A percentile compares a stretch with the other conserved stretches of the same genome.
Conservation (phyloP, 805 yeast genomes). For the Ogataea thermomethanolica region DNA sequence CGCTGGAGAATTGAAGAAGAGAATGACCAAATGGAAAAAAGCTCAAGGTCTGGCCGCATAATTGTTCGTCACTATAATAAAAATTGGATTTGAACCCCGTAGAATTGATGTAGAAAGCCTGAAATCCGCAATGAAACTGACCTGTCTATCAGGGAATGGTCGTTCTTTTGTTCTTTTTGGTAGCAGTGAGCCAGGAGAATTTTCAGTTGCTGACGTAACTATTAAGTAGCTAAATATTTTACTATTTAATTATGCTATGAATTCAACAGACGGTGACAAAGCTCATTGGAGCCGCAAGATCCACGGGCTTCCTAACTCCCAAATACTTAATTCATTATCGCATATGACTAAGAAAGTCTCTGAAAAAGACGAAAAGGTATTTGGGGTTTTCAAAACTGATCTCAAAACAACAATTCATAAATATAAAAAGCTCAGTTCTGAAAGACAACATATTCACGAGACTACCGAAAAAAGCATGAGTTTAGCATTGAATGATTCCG, state of each 20-base stretch:
- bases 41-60: slow-evolving; percentile 7
- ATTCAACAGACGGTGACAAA: neutral
- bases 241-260: neutral
- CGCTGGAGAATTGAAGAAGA: slow-evolving; percentile 75
- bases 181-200: no score
- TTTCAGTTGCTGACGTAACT: no score
- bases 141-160: no score
- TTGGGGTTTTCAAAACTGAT: slow-evolving; percentile 13
- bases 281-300: slow-evolving; percentile 15
- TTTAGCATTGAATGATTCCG: slow-evolving; percentile 4
- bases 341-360: slow-evolving; percentile 8
- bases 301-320: slow-evolving; percentile 14
- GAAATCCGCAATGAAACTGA: no score
- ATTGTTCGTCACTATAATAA: no score
- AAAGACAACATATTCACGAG: slow-evolving; percentile 1
- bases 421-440: slow-evolving; percentile 4
- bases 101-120: no score
- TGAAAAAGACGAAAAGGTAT: slow-evolving; percentile 20
- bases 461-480: slow-evolving; percentile 6
- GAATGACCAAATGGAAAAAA: slow-evolving; percentile 69
- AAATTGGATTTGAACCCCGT: no score
- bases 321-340: slow-evolving; percentile 4
- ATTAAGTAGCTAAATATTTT: neutral
- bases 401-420: slow-evolving; percentile 19
- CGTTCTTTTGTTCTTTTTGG: no score